Evolutionary conservation across 2,329 filamentous ascomycete genomes (phyloP).

Genomic region (Ceratocystis eucalypticola): DNA sequence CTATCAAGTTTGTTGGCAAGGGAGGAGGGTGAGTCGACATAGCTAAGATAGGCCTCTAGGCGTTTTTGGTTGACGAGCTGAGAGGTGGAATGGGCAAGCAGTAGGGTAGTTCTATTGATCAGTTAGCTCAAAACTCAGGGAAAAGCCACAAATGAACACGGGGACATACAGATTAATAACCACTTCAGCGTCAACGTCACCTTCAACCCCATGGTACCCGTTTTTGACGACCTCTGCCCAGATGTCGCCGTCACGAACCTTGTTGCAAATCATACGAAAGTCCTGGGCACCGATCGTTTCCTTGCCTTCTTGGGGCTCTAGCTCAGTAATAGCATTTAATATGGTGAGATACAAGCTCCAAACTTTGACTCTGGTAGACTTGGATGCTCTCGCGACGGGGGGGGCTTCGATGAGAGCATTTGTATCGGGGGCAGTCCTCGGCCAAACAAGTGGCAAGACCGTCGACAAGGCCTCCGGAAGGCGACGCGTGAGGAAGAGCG

Average conservation of each 20-base stretch:
- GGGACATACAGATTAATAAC: slow-evolving; percentile 65
- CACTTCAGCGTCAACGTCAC: slow-evolving; percentile 85
- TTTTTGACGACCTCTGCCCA: slow-evolving; percentile 86
- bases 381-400: slow-evolving; percentile 65
- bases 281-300: slow-evolving; percentile 70
- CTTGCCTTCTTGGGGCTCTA: slow-evolving; percentile 83
- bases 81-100: slow-evolving; percentile 76
- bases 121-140: neutral
- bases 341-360: slow-evolving; percentile 96
- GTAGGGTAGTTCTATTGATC: slow-evolving; percentile 58
- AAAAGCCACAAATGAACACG: neutral
- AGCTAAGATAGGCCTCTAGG: slow-evolving; percentile 72
- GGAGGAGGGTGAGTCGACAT: slow-evolving; percentile 51
- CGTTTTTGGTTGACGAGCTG: slow-evolving; percentile 76
- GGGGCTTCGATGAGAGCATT: slow-evolving; percentile 41
- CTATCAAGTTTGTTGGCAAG: slow-evolving; percentile 48
- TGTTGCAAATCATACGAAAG: slow-evolving; percentile 69
- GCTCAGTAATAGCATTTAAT: slow-evolving; percentile 76
- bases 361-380: slow-evolving; percentile 78
- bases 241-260: slow-evolving; percentile 77
- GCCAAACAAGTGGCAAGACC: slow-evolving; percentile 66
- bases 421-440: slow-evolving; percentile 36
- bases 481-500: slow-evolving; percentile 86
- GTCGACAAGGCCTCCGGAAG: slow-evolving; percentile 79
- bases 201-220: slow-evolving; percentile 79